Conservation (phyloP, 1,284 basidiomycete genomes). For the Moesziomyces antarcticus region DNA sequence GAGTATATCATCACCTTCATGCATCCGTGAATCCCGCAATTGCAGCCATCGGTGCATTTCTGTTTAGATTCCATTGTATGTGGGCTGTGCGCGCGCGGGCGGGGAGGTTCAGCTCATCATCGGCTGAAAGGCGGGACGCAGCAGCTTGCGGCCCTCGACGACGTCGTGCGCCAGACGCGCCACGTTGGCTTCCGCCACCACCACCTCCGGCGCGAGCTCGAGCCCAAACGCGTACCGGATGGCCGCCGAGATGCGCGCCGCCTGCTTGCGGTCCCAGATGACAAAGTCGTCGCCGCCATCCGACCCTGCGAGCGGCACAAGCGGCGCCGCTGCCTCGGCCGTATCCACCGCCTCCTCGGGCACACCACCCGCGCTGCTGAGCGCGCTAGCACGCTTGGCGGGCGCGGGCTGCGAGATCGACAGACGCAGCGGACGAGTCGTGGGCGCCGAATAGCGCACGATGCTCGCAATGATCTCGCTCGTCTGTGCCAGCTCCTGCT, state of each 20-base stretch:
- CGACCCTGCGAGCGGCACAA: constrained; percentile 1
- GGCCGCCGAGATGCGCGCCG: constrained; percentile 82
- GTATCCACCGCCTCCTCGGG: neutral
- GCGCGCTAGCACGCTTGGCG: neutral
- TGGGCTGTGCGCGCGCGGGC: too few species aligned
- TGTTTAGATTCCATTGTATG: neutral
- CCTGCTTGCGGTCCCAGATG: constrained; percentile 90
- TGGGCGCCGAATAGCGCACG: constrained; percentile 71
- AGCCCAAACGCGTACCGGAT: constrained; percentile 85
- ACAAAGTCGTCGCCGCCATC: constrained; percentile 88
- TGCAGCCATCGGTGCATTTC: too few species aligned
- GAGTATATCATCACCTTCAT: constrained; percentile 58
- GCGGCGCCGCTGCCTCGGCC: constrained; percentile 1
- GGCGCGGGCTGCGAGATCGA: constrained; percentile 15
- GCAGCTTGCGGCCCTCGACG: constrained; percentile 80
- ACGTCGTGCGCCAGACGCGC: constrained; percentile 80
- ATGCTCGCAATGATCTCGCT: constrained; percentile 74
- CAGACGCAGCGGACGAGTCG: constrained; percentile 14
- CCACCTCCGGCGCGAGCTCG: constrained; percentile 87
- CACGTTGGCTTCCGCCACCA: constrained; percentile 92
- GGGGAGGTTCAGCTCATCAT: constrained; percentile 20
- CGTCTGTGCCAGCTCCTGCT: constrained; percentile 71
- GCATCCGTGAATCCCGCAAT: constrained; percentile 45
- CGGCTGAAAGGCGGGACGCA: constrained; percentile 60
- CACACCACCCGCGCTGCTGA: neutral